phyloP scores from a whole-genome alignment of 306 rosid species.

The Acacia melanoxylon region DNA sequence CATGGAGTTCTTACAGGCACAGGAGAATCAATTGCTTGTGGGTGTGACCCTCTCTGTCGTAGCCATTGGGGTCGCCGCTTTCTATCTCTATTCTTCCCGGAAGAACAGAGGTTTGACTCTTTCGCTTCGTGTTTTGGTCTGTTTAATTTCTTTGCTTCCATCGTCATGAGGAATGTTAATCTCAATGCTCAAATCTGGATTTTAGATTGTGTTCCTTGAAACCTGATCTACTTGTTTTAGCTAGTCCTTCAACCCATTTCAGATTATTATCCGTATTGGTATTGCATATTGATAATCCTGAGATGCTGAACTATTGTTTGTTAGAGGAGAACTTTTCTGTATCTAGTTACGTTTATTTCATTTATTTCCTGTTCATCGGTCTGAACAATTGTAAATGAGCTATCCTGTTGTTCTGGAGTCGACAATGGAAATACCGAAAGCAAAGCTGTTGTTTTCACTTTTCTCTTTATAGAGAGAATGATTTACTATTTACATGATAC shows the following conservation, averaged over 20 bases:
- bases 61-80: constrained; percentile 62
- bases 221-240: background rate
- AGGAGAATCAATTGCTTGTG: constrained; percentile 56
- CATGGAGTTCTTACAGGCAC: constrained; percentile 63
- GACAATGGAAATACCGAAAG: background rate
- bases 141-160: constrained; percentile 3
- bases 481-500: background rate
- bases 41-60: constrained; percentile 57
- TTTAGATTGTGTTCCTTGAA: background rate
- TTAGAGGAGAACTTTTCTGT: background rate
- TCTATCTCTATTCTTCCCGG: constrained; percentile 56
- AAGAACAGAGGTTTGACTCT: constrained; percentile 60
- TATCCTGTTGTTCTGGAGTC: background rate
- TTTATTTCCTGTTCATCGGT: background rate
- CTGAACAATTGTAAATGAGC: background rate
- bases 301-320: background rate
- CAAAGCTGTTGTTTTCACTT: background rate
- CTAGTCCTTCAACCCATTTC: background rate
- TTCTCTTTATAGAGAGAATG: background rate
- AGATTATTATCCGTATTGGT: background rate
- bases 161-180: background rate
- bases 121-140: background rate
- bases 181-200: background rate
- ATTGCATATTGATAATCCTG: background rate
- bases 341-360: background rate